phyloP scores from a whole-genome alignment of 306 rosid species.

The Vachellia collinsii region DNA sequence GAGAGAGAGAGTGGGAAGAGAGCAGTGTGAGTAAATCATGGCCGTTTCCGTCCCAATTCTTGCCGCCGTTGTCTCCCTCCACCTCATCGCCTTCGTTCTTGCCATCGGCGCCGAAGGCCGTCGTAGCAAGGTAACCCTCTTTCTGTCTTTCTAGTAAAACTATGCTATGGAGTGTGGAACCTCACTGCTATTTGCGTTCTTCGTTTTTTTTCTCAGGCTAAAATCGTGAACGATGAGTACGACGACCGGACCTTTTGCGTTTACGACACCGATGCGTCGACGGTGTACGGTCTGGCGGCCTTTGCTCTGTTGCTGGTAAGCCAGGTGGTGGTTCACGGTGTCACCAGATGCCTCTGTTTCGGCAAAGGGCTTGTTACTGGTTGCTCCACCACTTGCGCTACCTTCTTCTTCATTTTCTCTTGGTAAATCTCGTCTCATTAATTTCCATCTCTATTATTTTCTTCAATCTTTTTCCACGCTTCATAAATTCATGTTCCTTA shows the following conservation, averaged over 20 bases:
- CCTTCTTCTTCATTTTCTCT: slow-evolving; percentile 73
- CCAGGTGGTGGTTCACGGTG: slow-evolving; percentile 67
- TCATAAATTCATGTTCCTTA: background rate
- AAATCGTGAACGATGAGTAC: slow-evolving; percentile 65
- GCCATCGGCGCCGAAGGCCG: slow-evolving; percentile 92
- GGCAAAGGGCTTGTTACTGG: slow-evolving; percentile 84
- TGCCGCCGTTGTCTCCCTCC: slow-evolving; percentile 64
- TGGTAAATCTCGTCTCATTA: slow-evolving; percentile 51
- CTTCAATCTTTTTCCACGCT: background rate
- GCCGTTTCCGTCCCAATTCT: slow-evolving; percentile 63
- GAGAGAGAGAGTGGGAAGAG: background rate
- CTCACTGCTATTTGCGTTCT: background rate
- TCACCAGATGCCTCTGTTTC: slow-evolving; percentile 84
- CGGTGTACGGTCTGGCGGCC: slow-evolving; percentile 84
- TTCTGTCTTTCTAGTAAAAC: background rate
- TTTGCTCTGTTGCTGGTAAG: slow-evolving; percentile 62
- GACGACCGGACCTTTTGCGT: slow-evolving; percentile 68
- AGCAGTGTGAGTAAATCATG: slow-evolving; percentile 42
- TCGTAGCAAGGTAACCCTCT: slow-evolving; percentile 59
- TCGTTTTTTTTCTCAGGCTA: slow-evolving; percentile 51
- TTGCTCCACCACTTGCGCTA: slow-evolving; percentile 60
- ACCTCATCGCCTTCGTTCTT: slow-evolving; percentile 82
- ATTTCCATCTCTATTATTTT: background rate
- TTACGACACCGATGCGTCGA: slow-evolving; percentile 84
- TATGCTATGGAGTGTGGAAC: background rate